A percentile compares a stretch with the other conserved stretches of the same genome.
Evolutionary conservation across 2,329 filamentous ascomycete genomes (phyloP).

Genomic region (Claviceps purpurea): DNA sequence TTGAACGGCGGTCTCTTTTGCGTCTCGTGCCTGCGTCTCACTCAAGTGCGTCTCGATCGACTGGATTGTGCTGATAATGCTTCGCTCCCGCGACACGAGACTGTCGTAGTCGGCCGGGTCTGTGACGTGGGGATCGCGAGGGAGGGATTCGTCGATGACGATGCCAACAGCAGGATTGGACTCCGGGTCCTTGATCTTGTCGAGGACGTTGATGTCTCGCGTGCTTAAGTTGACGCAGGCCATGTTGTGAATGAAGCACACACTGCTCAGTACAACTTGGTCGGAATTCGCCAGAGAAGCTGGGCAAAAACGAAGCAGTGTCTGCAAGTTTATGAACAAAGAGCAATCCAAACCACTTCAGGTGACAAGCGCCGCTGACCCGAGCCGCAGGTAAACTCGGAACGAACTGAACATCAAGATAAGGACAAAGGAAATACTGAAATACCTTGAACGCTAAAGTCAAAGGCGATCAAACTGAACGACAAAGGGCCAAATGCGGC

Average conservation of each 20-base stretch:
- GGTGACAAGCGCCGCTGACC: no score
- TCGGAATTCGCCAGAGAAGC: no score
- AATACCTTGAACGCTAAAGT: no score
- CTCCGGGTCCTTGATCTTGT: slow-evolving; percentile 56
- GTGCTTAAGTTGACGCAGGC: slow-evolving; percentile 35
- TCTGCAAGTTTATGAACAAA: no score
- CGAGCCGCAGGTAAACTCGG: no score
- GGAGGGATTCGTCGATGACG: slow-evolving; percentile 39
- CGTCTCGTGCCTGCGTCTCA: slow-evolving; percentile 23
- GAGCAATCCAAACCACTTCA: no score
- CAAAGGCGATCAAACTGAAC: no score
- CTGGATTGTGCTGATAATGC: slow-evolving; percentile 42
- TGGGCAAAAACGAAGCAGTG: no score
- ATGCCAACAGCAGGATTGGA: slow-evolving; percentile 40
- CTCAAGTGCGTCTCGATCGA: slow-evolving; percentile 39
- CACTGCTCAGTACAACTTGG: no score
- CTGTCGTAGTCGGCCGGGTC: slow-evolving; percentile 36
- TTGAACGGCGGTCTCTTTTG: slow-evolving; percentile 22
- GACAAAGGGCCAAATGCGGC: no score
- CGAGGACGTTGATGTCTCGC: slow-evolving; percentile 48
- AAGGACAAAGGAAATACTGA: no score
- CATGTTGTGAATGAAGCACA: slow-evolving; percentile 19
- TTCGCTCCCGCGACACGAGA: slow-evolving; percentile 36
- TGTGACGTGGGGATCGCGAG: slow-evolving; percentile 43
- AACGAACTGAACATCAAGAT: no score